These are phyloP conservation scores for Cocos nucifera DNA, from an alignment of 176 grass and related monocot species.

Conservation along the genomic window DNA sequence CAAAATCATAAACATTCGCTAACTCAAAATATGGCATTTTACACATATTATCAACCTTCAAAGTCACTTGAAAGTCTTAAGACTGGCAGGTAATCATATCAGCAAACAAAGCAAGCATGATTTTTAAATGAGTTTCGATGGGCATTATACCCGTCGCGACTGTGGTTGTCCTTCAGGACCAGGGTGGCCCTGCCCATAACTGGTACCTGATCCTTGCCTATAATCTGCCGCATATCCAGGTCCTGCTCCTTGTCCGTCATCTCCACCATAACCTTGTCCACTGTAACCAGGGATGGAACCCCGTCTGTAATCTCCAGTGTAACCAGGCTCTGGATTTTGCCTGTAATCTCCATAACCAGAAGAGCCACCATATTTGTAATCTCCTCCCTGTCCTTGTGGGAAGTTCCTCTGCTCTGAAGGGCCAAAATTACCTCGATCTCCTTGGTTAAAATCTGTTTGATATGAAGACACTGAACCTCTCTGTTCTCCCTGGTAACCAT, in stretches of 20 bases:
- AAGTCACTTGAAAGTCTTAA: too few species aligned
- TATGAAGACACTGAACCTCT: conserved; percentile 15
- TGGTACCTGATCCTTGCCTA: conserved; percentile 13
- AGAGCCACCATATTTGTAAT: conserved; percentile 20
- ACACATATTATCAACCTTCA: too few species aligned
- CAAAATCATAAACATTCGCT: too few species aligned
- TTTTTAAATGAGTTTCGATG: too few species aligned
- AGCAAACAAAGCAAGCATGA: too few species aligned
- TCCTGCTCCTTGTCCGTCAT: background rate
- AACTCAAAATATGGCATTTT: too few species aligned
- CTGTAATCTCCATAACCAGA: conserved; percentile 32
- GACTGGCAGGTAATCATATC: too few species aligned
- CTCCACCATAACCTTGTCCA: conserved; percentile 10
- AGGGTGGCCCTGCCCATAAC: conserved; percentile 8
- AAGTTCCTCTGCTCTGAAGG: conserved; percentile 45
- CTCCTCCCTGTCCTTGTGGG: conserved; percentile 33
- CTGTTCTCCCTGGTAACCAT: conserved; percentile 3
- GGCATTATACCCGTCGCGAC: conserved; percentile 41
- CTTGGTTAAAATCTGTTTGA: conserved; percentile 41
- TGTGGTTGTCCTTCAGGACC: conserved; percentile 35
- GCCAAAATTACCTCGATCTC: conserved; percentile 41
- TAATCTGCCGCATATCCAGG: conserved; percentile 19
- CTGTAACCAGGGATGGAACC: too few species aligned
- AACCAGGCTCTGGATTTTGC: conserved; percentile 14
- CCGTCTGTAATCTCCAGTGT: background rate